phyloP scores from a whole-genome alignment of 2,329 filamentous ascomycete genomes.

The Xylariaceae sp. region DNA sequence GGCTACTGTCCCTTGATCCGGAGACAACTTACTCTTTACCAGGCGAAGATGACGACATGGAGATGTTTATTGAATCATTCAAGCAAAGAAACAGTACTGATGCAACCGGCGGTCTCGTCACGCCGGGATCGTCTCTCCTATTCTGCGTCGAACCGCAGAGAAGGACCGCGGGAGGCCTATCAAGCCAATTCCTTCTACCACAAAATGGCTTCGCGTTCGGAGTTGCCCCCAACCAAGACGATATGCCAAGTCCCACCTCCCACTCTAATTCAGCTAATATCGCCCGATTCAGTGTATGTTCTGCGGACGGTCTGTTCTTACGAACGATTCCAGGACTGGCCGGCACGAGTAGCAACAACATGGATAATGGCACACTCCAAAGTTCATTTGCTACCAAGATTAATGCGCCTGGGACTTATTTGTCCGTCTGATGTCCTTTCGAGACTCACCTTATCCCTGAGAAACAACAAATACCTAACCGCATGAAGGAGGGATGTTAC shows the following conservation, averaged over 20 bases:
- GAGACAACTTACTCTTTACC: slow-evolving; percentile 49
- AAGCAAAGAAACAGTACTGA: slow-evolving; percentile 30
- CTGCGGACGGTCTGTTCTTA: slow-evolving; percentile 55
- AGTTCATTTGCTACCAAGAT: slow-evolving; percentile 28
- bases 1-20: slow-evolving; percentile 72
- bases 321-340: slow-evolving; percentile 13
- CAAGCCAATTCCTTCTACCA: slow-evolving; percentile 8
- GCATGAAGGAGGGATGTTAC: too few relatives aligned
- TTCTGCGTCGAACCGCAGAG: slow-evolving; percentile 50
- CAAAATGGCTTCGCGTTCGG: slow-evolving; percentile 21
- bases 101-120: slow-evolving; percentile 51
- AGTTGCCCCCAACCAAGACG: slow-evolving; percentile 23
- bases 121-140: slow-evolving; percentile 59
- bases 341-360: neutral
- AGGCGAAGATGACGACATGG: slow-evolving; percentile 49
- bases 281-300: slow-evolving; percentile 57
- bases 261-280: slow-evolving; percentile 26
- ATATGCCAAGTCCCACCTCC: slow-evolving; percentile 13
- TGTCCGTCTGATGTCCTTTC: slow-evolving; percentile 9
- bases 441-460: neutral
- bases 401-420: slow-evolving; percentile 25
- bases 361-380: slow-evolving; percentile 1
- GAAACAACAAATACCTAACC: too few relatives aligned
- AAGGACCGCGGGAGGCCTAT: slow-evolving; percentile 13
- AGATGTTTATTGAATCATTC: slow-evolving; percentile 49